phyloP scores from a whole-genome alignment of 345 rosid genomes.

The Salix suchowensis region DNA sequence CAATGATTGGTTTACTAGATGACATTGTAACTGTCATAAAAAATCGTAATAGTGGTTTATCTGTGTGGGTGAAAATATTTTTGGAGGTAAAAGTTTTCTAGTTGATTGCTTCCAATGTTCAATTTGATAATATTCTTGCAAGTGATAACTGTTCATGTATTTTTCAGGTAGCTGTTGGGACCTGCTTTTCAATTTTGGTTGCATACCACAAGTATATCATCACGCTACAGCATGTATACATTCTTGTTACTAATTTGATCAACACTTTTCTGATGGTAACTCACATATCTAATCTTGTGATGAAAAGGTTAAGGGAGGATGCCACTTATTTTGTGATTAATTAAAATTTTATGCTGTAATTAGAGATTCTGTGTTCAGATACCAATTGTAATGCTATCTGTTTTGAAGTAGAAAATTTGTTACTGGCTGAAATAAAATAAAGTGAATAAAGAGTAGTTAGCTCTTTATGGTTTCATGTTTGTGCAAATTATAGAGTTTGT shows the following conservation, averaged over 20 bases:
- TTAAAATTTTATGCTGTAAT: not conserved
- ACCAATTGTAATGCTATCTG: not conserved
- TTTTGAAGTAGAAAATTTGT: not conserved
- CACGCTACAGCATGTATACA: slow-evolving; percentile 99
- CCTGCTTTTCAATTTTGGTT: slow-evolving; percentile 73
- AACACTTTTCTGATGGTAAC: slow-evolving; percentile 74
- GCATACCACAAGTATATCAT: slow-evolving; percentile 50
- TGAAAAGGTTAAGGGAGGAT: slow-evolving; percentile 21
- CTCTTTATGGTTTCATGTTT: not conserved
- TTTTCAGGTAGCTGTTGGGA: slow-evolving; percentile 66
- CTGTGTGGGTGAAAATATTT: slow-evolving; percentile 47
- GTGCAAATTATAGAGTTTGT: not conserved
- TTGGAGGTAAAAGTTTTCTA: slow-evolving; percentile 50
- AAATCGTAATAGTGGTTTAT: slow-evolving; percentile 41
- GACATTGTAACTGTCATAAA: slow-evolving; percentile 48
- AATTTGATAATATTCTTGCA: slow-evolving; percentile 7
- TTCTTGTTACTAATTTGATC: slow-evolving; percentile 79
- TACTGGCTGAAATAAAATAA: no score
- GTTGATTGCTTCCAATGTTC: not conserved
- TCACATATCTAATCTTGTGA: slow-evolving; percentile 56
- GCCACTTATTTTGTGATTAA: not conserved
- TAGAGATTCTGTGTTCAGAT: not conserved
- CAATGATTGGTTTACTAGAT: slow-evolving; percentile 64
- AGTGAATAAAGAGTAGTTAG: no score
- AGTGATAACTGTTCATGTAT: slow-evolving; percentile 11